Conservation (phyloP, 1,284 basidiomycete genomes). For the Ganoderma multipileum region DNA sequence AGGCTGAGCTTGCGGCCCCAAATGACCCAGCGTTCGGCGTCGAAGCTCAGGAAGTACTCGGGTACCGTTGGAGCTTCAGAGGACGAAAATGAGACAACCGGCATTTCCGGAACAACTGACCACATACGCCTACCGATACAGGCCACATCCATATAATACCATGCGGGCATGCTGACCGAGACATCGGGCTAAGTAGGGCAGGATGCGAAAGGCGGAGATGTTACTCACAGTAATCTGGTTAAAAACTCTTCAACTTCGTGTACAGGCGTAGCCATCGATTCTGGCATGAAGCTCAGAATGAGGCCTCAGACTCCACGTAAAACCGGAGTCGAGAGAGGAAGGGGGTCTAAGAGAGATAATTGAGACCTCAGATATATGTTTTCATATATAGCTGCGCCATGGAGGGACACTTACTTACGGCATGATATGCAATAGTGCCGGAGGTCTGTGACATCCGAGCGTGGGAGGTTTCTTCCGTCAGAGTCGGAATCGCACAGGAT, state of each 20-base stretch:
- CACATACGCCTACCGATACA: background rate
- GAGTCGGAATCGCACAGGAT: too few species aligned
- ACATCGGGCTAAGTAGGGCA: background rate
- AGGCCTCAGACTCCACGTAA: too few species aligned
- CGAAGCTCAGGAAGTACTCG: constrained; percentile 21
- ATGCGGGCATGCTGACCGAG: background rate
- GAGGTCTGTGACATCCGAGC: too few species aligned
- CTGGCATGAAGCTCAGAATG: background rate
- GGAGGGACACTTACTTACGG: too few species aligned
- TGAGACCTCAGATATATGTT: too few species aligned
- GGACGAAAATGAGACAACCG: background rate
- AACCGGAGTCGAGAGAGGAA: too few species aligned
- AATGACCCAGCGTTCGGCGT: constrained; percentile 15
- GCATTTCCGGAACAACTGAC: too few species aligned
- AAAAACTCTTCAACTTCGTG: too few species aligned
- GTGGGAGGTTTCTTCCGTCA: too few species aligned
- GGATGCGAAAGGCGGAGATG: background rate
- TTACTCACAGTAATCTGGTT: background rate
- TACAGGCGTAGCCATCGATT: background rate
- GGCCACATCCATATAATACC: background rate
- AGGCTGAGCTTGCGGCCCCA: constrained; percentile 20
- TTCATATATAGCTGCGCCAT: too few species aligned
- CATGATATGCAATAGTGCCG: too few species aligned
- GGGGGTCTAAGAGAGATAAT: too few species aligned
- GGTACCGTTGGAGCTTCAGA: constrained; percentile 18